Conservation (phyloP, 495 filamentous ascomycete genomes). For the Penicillium paxilli region DNA sequence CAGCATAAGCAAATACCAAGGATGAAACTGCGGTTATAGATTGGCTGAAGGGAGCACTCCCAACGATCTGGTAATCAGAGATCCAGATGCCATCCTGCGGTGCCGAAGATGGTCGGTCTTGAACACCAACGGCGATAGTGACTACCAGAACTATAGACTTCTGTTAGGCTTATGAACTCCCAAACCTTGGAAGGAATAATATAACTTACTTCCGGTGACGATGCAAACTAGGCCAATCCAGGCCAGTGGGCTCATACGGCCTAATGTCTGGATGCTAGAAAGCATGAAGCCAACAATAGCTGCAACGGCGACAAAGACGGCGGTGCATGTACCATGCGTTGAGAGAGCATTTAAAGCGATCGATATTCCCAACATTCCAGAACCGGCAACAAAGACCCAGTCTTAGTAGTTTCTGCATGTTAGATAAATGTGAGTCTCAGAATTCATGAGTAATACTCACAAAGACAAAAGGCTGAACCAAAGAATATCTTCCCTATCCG, state of each 20-base stretch:
- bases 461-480: slow-evolving; percentile 52
- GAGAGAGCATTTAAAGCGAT: slow-evolving; percentile 70
- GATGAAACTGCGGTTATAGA: slow-evolving; percentile 64
- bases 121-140: slow-evolving; percentile 65
- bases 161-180: neutral
- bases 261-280: slow-evolving; percentile 39
- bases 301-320: slow-evolving; percentile 38
- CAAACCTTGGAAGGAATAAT: slow-evolving; percentile 19
- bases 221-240: slow-evolving; percentile 40
- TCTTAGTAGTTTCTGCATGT: slow-evolving; percentile 57
- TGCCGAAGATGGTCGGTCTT: slow-evolving; percentile 39
- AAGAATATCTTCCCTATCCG: slow-evolving; percentile 59
- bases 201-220: slow-evolving; percentile 39
- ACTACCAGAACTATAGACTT: slow-evolving; percentile 62
- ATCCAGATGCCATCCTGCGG: slow-evolving; percentile 30
- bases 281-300: slow-evolving; percentile 32
- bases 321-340: slow-evolving; percentile 62
- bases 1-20: slow-evolving; percentile 65
- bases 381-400: slow-evolving; percentile 40
- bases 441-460: slow-evolving; percentile 14
- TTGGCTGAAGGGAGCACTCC: slow-evolving; percentile 28
- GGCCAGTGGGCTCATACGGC: slow-evolving; percentile 37
- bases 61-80: slow-evolving; percentile 32
- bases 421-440: slow-evolving; percentile 24
- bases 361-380: slow-evolving; percentile 63